Evolutionary conservation across 2,329 filamentous ascomycete genomes (phyloP).

Genomic region (Macrophomina phaseolina): DNA sequence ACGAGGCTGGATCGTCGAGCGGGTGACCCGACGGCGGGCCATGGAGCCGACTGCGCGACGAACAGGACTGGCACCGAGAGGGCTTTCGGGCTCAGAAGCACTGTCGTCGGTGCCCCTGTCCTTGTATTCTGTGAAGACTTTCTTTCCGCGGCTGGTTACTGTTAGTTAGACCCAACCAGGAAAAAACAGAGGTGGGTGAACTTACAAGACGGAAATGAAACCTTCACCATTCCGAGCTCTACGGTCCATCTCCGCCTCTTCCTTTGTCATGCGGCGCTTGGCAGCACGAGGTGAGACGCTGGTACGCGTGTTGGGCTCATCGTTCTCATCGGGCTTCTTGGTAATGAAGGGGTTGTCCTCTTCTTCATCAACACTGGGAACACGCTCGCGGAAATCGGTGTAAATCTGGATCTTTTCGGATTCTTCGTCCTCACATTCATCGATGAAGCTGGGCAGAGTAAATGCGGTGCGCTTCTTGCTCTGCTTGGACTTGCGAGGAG

Average conservation of each 20-base stretch:
- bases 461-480: constrained; percentile 57
- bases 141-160: constrained; percentile 73
- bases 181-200: constrained; percentile 35
- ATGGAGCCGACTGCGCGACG: constrained; percentile 6
- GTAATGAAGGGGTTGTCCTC: constrained; percentile 75
- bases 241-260: constrained; percentile 66
- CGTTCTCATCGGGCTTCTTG: constrained; percentile 48
- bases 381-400: constrained; percentile 77
- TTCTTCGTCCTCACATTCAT: constrained; percentile 62
- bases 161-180: constrained; percentile 13
- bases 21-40: constrained; percentile 61
- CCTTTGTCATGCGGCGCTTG: constrained; percentile 59
- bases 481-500: constrained; percentile 63
- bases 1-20: constrained; percentile 73
- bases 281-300: constrained; percentile 35
- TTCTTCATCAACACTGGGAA: constrained; percentile 70
- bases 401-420: constrained; percentile 67
- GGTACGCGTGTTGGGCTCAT: constrained; percentile 45
- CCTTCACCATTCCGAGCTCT: constrained; percentile 71
- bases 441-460: constrained; percentile 44
- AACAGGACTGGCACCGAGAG: constrained; percentile 7
- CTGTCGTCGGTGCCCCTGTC: constrained; percentile 38
- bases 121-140: constrained; percentile 72
- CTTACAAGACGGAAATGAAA: constrained; percentile 79
- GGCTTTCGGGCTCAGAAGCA: constrained; percentile 1